These are phyloP conservation scores for Glycine soja DNA, from an alignment of 306 rosid genomes.

Conservation along the genomic window DNA sequence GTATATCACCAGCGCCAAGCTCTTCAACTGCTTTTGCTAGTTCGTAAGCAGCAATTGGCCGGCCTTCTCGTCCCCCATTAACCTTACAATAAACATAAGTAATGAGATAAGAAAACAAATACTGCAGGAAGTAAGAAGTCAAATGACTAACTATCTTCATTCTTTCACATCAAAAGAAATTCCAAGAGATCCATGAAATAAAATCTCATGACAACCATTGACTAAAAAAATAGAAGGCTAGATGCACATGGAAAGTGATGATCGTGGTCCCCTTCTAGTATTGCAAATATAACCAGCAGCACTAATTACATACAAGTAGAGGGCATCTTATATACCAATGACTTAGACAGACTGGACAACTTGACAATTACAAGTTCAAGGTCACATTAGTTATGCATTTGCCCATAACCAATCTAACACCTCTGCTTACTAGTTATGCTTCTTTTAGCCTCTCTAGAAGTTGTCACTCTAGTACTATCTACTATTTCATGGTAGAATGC, in stretches of 20 bases:
- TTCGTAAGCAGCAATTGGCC: slow-evolving; percentile 95
- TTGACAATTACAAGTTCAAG: neutral
- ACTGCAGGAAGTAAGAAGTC: slow-evolving; percentile 1
- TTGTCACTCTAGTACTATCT: slow-evolving; percentile 13
- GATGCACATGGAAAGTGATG: no score
- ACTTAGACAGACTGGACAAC: neutral
- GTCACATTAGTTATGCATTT: slow-evolving; percentile 2
- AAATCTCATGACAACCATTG: neutral
- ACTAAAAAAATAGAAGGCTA: neutral
- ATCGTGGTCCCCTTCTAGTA: neutral
- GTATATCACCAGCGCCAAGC: slow-evolving; percentile 98
- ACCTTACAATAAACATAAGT: slow-evolving; percentile 59
- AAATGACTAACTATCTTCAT: slow-evolving; percentile 12
- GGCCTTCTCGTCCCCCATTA: slow-evolving; percentile 91
- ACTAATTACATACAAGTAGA: neutral
- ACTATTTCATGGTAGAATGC: neutral
- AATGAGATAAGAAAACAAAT: neutral
- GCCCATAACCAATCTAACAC: neutral
- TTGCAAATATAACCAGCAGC: slow-evolving; percentile 24
- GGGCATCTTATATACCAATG: neutral
- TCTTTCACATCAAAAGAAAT: slow-evolving; percentile 17
- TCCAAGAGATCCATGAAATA: neutral
- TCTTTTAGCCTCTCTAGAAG: neutral
- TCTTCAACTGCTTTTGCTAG: slow-evolving; percentile 95
- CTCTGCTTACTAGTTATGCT: neutral